These are phyloP conservation scores for Tolypocladium inflatum DNA, from an alignment of 2,329 filamentous ascomycete genomes.

Conservation along the genomic window DNA sequence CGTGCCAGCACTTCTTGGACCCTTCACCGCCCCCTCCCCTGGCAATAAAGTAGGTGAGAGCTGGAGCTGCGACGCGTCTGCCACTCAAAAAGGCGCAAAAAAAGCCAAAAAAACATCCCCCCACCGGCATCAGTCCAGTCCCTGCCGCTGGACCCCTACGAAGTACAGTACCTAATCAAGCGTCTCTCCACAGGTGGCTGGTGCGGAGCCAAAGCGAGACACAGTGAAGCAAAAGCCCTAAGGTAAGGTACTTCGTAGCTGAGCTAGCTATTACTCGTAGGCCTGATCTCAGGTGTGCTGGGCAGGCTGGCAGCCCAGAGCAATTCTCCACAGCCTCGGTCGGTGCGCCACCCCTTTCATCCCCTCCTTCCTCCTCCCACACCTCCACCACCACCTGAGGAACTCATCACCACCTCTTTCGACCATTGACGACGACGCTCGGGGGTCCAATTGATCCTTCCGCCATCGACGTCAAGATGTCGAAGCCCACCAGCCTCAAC, in stretches of 20 bases:
- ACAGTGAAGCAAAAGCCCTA: neutral
- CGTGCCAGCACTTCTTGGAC: too few relatives aligned
- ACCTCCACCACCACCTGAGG: neutral
- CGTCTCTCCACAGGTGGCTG: neutral
- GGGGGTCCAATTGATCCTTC: neutral
- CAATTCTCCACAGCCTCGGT: neutral
- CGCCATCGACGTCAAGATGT: conserved; percentile 17
- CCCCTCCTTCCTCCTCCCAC: neutral
- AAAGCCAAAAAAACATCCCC: too few relatives aligned
- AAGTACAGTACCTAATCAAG: too few relatives aligned
- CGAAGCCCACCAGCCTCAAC: conserved; percentile 20
- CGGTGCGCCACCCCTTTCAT: neutral
- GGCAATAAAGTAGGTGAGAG: too few relatives aligned
- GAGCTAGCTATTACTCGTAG: neutral
- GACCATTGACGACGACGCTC: conserved; percentile 11
- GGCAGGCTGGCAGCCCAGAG: neutral
- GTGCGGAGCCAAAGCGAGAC: neutral
- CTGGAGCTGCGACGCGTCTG: too few relatives aligned
- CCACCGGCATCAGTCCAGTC: too few relatives aligned
- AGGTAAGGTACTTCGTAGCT: too few relatives aligned
- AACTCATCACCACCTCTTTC: neutral
- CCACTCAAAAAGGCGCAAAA: too few relatives aligned
- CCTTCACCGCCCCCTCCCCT: too few relatives aligned
- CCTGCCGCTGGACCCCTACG: too few relatives aligned
- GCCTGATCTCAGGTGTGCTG: neutral